Base-by-base conservation (phyloP, 1,284 basidiomycete species). In the Lentinula novae-zelandiae region DNA sequence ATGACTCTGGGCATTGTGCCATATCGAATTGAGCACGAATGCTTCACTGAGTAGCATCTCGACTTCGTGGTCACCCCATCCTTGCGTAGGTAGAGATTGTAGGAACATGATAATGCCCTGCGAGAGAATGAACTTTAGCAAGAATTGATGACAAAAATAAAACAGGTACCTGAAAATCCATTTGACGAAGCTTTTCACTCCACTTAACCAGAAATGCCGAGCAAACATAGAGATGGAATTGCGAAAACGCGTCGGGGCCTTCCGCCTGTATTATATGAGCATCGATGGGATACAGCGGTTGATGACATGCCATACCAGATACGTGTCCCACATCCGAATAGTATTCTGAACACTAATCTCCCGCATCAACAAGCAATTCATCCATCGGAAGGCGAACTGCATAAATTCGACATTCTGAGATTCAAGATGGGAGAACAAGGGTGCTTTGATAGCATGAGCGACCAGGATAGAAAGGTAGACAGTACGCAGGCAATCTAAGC, bases 21-120 rank as follows among this genome's bases (percentile, higher is more conserved):
- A 96, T 69, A 93, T 90, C 22, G 89, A 93, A 70, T 92, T 95
- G 67, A 96, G 86, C 57, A 98, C 93, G 70, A 97, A 99, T 7
- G 97, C 96, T 74, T 98, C 94, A 68, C 92, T 94, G 50, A 99
- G 84, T 15, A 99, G 84, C 75, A 98, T 84, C 72, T 98, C 95
- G 51, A 98, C 90, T 71, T 99, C 95, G 69, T 95, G 90, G 73
- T 99, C 96, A 5, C 86, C 87, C 96, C 97, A 99, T 57, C 85
- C 84, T 69, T 96, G 93, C 1, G 96, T 99, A 8, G 97, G 96
- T 4, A 98, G 82, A 3, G 93, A 93, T 75, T 99, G 96, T 2
- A 99, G 81, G 77, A 98, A 99, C 91, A 99, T 98, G 74, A 99
- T 99, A 73, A 98, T 97, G 56, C 94, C 95, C 93, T 96, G 66